phyloP scores from a whole-genome alignment of 371 early-diverging fungal genomes.

The Blastocladiella emersonii region DNA sequence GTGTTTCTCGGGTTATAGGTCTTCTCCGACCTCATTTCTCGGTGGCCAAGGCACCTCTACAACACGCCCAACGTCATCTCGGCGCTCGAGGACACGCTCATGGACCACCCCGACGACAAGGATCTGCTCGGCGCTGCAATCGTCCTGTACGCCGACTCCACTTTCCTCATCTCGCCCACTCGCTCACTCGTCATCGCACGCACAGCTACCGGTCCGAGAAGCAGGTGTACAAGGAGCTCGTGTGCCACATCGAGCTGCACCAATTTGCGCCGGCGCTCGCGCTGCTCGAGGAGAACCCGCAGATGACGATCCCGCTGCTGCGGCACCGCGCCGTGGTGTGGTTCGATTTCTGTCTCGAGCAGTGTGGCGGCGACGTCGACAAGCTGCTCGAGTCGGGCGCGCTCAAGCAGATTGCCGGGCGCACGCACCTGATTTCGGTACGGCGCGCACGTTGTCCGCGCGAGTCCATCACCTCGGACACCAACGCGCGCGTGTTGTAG shows the following conservation, averaged over 20 bases:
- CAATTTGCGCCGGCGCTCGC: background rate
- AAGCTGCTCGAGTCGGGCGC: background rate
- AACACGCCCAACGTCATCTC: slow-evolving; percentile 50
- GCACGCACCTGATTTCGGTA: background rate
- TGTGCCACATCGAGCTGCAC: slow-evolving; percentile 58
- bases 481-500: no score
- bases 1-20: slow-evolving; percentile 4
- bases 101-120: slow-evolving; percentile 21
- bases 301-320: background rate
- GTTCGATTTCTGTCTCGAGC: background rate
- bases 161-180: background rate
- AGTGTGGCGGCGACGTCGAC: background rate
- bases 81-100: slow-evolving; percentile 52
- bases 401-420: background rate
- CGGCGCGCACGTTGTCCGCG: no score
- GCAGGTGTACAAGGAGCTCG: slow-evolving; percentile 29
- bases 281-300: slow-evolving; percentile 1
- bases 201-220: background rate
- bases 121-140: slow-evolving; percentile 54
- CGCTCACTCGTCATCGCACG: background rate
- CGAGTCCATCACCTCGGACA: no score
- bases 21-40: slow-evolving; percentile 39
- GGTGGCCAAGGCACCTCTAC: slow-evolving; percentile 68
- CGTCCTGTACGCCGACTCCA: slow-evolving; percentile 45
- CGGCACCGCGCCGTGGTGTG: background rate